phyloP scores from a whole-genome alignment of 2,329 filamentous ascomycete genomes.

The Beauveria caledonica region DNA sequence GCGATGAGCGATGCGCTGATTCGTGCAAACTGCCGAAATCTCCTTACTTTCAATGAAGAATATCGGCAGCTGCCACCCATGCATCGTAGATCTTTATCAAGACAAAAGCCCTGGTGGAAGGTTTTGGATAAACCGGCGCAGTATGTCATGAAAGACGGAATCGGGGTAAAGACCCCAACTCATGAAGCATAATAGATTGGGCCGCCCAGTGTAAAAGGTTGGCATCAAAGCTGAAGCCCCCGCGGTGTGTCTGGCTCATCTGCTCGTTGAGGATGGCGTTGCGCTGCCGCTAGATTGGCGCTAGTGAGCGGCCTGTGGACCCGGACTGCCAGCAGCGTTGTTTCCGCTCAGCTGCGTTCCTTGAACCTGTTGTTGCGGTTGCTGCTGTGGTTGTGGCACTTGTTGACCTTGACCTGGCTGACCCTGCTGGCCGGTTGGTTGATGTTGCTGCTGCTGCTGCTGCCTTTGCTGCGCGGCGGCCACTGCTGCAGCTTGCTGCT shows the following conservation, averaged over 20 bases:
- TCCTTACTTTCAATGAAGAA: not conserved
- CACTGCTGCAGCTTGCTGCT: slow-evolving; percentile 29
- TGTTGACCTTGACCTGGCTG: slow-evolving; percentile 17
- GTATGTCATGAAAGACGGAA: not conserved
- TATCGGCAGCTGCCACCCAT: not conserved
- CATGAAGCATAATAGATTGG: not conserved
- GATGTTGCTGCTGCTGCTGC: slow-evolving; percentile 14
- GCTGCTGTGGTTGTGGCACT: not conserved
- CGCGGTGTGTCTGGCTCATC: slow-evolving; percentile 11
- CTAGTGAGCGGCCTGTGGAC: slow-evolving; percentile 14
- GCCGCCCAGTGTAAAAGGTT: not conserved
- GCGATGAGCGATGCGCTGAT: not conserved
- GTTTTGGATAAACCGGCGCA: not conserved
- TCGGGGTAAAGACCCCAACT: not conserved
- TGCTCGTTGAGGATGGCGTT: slow-evolving; percentile 26
- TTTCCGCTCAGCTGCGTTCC: slow-evolving; percentile 6
- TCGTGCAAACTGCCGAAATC: not conserved
- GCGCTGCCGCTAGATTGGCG: slow-evolving; percentile 33
- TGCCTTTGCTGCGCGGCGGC: slow-evolving; percentile 20
- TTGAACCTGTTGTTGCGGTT: slow-evolving; percentile 13
- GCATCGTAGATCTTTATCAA: not conserved
- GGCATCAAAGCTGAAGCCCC: not conserved
- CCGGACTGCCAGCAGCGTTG: slow-evolving; percentile 4
- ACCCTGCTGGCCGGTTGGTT: slow-evolving; percentile 15
- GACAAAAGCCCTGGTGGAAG: not conserved